Conservation (phyloP, 2,329 filamentous ascomycete genomes). For the Dothideomycetes sp. region DNA sequence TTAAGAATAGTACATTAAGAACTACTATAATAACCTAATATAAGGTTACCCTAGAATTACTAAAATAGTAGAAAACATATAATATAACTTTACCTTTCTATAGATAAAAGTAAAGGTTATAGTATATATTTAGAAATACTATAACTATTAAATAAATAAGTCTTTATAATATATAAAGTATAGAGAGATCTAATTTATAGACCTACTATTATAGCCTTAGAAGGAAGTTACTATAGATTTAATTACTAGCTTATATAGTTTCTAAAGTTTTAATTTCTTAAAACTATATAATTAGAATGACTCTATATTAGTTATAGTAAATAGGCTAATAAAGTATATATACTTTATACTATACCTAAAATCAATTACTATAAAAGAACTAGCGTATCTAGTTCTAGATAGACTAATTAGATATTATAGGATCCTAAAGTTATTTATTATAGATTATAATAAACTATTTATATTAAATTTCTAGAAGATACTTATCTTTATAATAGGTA, state of each 20-base stretch:
- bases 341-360: conserved; percentile 15
- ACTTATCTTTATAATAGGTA: conserved; percentile 15
- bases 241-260: conserved; percentile 18
- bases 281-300: conserved; percentile 10
- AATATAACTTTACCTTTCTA: conserved; percentile 1
- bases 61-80: conserved; percentile 2
- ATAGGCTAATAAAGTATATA: conserved; percentile 16
- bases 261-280: background rate
- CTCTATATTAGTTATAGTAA: conserved; percentile 18
- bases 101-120: conserved; percentile 2
- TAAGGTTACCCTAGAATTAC: conserved; percentile 1
- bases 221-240: conserved; percentile 18
- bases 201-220: conserved; percentile 7
- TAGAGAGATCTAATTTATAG: conserved; percentile 1
- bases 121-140: background rate
- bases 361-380: conserved; percentile 13
- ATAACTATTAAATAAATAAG: conserved; percentile 2
- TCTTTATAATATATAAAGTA: background rate
- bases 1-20: background rate
- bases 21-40: background rate
- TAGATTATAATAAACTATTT: conserved; percentile 19
- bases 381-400: conserved; percentile 16
- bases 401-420: conserved; percentile 16
- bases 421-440: conserved; percentile 16
- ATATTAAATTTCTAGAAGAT: conserved; percentile 18